Evolutionary conservation across 495 filamentous ascomycete genomes (phyloP).

Genomic region (Aspergillus bridgeri): DNA sequence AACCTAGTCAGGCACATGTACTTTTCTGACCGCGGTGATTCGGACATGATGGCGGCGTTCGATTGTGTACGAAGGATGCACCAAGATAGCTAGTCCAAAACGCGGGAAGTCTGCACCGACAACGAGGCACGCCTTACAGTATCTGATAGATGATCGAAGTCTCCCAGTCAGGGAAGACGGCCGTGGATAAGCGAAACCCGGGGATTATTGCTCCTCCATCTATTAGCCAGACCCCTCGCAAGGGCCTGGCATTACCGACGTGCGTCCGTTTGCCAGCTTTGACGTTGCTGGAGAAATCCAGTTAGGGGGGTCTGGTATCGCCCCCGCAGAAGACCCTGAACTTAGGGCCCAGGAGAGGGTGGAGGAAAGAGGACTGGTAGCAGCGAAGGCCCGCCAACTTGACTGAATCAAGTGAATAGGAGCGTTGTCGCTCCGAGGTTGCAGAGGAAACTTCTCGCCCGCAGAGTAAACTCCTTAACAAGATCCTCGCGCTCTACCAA

Average conservation of each 20-base stretch:
- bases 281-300: conserved; percentile 43
- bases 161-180: conserved; percentile 19
- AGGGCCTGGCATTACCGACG: conserved; percentile 48
- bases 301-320: conserved; percentile 97
- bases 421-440: conserved; percentile 40
- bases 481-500: conserved; percentile 9
- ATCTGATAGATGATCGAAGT: conserved; percentile 4
- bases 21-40: conserved; percentile 59
- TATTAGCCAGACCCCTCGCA: conserved; percentile 46
- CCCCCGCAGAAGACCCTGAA: conserved; percentile 91
- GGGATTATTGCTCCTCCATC: conserved; percentile 38
- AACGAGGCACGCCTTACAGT: conserved; percentile 2
- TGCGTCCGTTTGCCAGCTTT: conserved; percentile 41
- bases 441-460: conserved; percentile 16
- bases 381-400: conserved; percentile 95
- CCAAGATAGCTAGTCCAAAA: not conserved
- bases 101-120: conserved; percentile 1
- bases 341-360: conserved; percentile 89
- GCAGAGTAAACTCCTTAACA: conserved; percentile 17
- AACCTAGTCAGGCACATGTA: conserved; percentile 54
- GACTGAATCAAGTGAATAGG: conserved; percentile 53
- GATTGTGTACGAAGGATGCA: not conserved
- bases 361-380: conserved; percentile 73
- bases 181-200: conserved; percentile 34
- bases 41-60: conserved; percentile 50